phyloP scores from a whole-genome alignment of 768 basidiomycete species.

The Leccinum sublutescens region DNA sequence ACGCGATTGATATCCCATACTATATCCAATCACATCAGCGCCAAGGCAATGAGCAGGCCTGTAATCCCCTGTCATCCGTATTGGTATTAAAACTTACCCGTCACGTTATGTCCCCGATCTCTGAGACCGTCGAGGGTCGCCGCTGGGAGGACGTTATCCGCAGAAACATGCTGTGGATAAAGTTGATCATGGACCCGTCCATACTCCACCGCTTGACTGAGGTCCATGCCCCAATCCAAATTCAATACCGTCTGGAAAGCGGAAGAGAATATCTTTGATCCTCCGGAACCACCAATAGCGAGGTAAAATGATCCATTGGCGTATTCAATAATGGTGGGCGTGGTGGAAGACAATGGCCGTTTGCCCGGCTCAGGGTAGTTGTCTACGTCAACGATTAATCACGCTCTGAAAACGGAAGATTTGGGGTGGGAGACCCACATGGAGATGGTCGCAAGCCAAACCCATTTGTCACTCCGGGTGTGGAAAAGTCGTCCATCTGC shows the following conservation, averaged over 20 bases:
- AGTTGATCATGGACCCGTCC: constrained; percentile 87
- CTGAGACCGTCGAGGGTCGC: constrained; percentile 56
- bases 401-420: neutral
- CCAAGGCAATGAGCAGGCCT: neutral
- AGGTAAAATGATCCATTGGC: constrained; percentile 69
- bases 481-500: constrained; percentile 91
- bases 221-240: constrained; percentile 73
- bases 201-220: constrained; percentile 78
- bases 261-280: constrained; percentile 78
- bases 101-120: constrained; percentile 68
- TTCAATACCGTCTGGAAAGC: constrained; percentile 80
- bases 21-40: constrained; percentile 21
- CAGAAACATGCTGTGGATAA: constrained; percentile 59
- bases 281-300: constrained; percentile 83
- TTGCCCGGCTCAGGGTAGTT: constrained; percentile 90
- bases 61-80: neutral
- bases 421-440: constrained; percentile 43
- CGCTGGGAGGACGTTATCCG: constrained; percentile 59
- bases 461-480: constrained; percentile 76
- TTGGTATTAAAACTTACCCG: constrained; percentile 40
- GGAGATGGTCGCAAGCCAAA: constrained; percentile 84
- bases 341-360: constrained; percentile 84
- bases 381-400: constrained; percentile 41
- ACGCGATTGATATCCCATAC: constrained; percentile 69
- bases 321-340: constrained; percentile 78